Base-by-base conservation (phyloP, 2,329 filamentous ascomycete genomes). In the Botrytis aclada region DNA sequence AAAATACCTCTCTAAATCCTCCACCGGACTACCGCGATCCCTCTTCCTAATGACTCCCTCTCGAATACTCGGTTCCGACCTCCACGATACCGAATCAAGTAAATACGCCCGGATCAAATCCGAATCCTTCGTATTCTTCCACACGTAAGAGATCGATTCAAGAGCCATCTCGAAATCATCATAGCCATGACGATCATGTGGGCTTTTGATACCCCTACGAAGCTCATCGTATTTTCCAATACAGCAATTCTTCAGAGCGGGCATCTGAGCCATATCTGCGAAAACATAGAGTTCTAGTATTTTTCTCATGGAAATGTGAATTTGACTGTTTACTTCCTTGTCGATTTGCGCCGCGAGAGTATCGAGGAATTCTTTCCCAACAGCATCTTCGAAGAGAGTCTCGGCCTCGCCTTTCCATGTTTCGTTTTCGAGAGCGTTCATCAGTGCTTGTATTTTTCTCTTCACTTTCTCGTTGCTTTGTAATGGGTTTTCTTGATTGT, bases 401-500 rank as follows among this genome's bases (percentile, higher is more conserved):
- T 54, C 47, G 25, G 47, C 47, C 47, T 54, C 47, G 47, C 47
- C 25, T 54, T n/a, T 54, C 47, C 47, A 54, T 25, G 12, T 54
- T 54, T 54, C 47, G 25, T 54, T 54, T 16, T 54, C 47, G 4
- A 54, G 25, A n/a, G 47, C 25, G 25, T 54, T n/a, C 25, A 54
- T 54, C 6, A 54, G 47, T n/a, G 47, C 25, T 3, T 54, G 12
- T 5, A 54, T 54, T 16, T 16, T 54, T 54, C 25, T 54, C 47
- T 14, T 54, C 3, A 54, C 0, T 54, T n/a, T 3, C 5, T 54
- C 25, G 10, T 54, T 7, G 0, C 25, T n/a, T 54, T n/a, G 3
- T 1, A 16, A 6, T n/a, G 47, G 25, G 0, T 54, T 3, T 20
- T 43, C 41, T n/a, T n/a, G 12, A n/a, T 0, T 6, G 47, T n/a